Evolutionary conservation across 2,329 filamentous ascomycete genomes (phyloP).

Genomic region (Trichoderma pleuroti): DNA sequence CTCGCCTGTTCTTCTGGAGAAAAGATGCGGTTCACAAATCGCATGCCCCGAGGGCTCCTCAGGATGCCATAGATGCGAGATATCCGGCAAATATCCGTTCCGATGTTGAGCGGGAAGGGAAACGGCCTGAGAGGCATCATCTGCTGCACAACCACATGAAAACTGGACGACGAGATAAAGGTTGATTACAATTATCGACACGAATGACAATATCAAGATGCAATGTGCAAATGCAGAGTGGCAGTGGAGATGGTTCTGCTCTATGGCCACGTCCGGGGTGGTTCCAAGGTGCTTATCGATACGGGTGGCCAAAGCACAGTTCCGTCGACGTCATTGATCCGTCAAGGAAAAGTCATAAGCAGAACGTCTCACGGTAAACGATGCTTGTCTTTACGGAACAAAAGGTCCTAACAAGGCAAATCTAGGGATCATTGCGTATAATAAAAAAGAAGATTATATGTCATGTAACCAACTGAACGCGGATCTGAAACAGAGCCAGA

Average conservation of each 20-base stretch:
- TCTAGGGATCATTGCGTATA: background rate
- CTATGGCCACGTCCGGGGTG: conserved; percentile 10
- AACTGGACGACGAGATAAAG: background rate
- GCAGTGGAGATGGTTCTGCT: background rate
- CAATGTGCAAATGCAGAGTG: background rate
- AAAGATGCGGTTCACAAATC: conserved; percentile 49
- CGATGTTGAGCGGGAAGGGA: conserved; percentile 64
- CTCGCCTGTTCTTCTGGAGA: conserved; percentile 33
- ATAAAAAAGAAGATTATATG: background rate
- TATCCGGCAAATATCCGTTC: conserved; percentile 75
- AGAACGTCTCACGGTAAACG: background rate
- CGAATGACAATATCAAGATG: background rate
- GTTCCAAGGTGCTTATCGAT: conserved; percentile 22
- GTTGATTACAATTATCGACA: background rate
- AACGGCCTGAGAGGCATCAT: conserved; percentile 46
- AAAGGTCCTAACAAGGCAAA: conserved; percentile 18
- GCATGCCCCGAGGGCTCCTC: conserved; percentile 36
- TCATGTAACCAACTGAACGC: background rate
- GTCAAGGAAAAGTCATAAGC: conserved; percentile 6
- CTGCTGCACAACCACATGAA: background rate
- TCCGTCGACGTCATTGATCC: conserved; percentile 14
- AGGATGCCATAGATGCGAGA: conserved; percentile 61
- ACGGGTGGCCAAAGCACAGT: background rate
- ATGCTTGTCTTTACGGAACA: conserved; percentile 15
- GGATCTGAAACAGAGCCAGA: background rate